Evolutionary conservation across 2,329 filamentous ascomycete genomes (phyloP).

Genomic region (Alternaria ethzedia): DNA sequence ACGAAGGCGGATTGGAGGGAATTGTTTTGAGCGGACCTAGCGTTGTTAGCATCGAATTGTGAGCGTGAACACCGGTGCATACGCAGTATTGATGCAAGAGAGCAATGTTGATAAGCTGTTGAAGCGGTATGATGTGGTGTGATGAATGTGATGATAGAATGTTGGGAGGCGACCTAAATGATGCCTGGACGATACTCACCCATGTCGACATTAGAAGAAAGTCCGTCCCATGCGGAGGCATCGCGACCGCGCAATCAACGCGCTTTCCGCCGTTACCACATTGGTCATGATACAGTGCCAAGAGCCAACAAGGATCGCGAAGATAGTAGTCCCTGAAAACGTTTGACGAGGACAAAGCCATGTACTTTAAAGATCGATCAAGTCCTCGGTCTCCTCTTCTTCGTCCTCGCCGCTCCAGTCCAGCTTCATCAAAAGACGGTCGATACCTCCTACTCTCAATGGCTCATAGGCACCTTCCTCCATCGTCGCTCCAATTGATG

Average conservation of each 20-base stretch:
- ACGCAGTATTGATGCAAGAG: neutral
- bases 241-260: neutral
- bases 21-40: neutral
- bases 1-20: neutral
- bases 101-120: neutral
- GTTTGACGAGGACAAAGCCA: neutral
- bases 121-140: neutral
- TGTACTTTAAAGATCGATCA: conserved; percentile 11
- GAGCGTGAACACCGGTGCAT: neutral
- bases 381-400: conserved; percentile 33
- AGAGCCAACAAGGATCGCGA: neutral
- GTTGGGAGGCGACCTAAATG: neutral
- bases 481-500: conserved; percentile 15
- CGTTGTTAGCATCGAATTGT: neutral
- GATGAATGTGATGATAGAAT: neutral
- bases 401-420: conserved; percentile 62
- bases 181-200: neutral
- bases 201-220: neutral
- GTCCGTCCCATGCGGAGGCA: neutral
- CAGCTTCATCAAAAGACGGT: conserved; percentile 88
- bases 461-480: conserved; percentile 68
- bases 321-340: neutral
- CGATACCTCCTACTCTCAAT: conserved; percentile 77
- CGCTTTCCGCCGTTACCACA: neutral
- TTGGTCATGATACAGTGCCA: neutral